Evolutionary conservation across 1,139 yeast species (phyloP), one percentile per base, ranked within the genome.

Genomic region (Pneumocystis murina): DNA sequence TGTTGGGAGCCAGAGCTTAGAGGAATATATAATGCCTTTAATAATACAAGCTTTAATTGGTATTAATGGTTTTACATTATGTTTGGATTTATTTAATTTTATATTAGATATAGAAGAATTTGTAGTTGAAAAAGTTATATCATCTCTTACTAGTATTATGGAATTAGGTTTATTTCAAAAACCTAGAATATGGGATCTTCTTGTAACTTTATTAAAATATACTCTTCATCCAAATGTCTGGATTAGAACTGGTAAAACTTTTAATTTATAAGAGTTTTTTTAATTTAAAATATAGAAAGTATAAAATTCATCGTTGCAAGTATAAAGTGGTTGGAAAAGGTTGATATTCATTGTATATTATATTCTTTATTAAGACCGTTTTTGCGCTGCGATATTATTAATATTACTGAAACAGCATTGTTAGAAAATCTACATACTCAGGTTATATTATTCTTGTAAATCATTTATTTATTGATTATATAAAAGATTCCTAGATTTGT

Each of bases 171-270:
- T 85, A 36, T 75, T 85, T 7, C 74, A 79, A 48, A 76, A 78
- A 61, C 75, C 76, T 2, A 76, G 77, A 60, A 72, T 80, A 39
- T 81, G 84, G 80, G 85, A 82, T 65, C 70, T 84, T 3, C 73
- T 83, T 12, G 75, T 75, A 3, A 74, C 77, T 2, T 75, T 82
- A 0, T 75, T 82, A 3, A 80, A 82, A 62, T 76, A 85, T 60
- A 72, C 86, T 0, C 73, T 92, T 10, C 97, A 90, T 71, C 98
- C 98, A 0, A 90, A 90, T 72, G 85, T 84, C 65, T 85, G 95
- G 85, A 85, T 92, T 8, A 76, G 96, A 60, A 88, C 65, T 35
- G 68, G 68, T 30, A 24, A 48, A 12, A 8, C 16, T 12, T 3
- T 40, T 58, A 12, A 28, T 28, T 28, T 38, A 8, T 58, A 17